Conservation (phyloP, 1,139 yeast species). For the Candida sp. region DNA sequence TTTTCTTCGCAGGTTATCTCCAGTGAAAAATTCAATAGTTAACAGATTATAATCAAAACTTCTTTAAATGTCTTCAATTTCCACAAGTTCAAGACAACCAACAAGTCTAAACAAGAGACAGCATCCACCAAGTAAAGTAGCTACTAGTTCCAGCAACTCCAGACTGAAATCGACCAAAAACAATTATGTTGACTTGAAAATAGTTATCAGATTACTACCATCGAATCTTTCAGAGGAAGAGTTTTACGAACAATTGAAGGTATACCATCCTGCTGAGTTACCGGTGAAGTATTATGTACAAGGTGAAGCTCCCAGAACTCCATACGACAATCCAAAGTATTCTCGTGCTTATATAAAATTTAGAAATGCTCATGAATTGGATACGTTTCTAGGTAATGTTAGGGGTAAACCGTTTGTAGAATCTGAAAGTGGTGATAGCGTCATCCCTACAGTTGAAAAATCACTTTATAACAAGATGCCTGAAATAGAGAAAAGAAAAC, state of each 20-base stretch:
- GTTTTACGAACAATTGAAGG: constrained; percentile 15
- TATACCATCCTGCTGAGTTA: constrained; percentile 10
- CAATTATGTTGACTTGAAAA: constrained; percentile 6
- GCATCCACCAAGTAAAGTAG: not conserved
- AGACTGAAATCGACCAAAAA: not conserved
- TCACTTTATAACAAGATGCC: constrained; percentile 24
- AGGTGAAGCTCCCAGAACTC: constrained; percentile 16
- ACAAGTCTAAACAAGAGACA: not conserved
- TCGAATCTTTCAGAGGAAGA: constrained; percentile 15
- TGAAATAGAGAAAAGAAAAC: not conserved
- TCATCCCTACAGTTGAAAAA: constrained; percentile 22
- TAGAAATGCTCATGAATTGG: constrained; percentile 10
- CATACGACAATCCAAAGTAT: constrained; percentile 23
- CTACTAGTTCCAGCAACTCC: not conserved
- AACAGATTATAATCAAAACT: not conserved
- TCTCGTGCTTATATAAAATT: constrained; percentile 28
- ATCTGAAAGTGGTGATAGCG: constrained; percentile 16
- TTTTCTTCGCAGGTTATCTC: not conserved
- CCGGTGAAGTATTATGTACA: constrained; percentile 14
- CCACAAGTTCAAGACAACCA: constrained; percentile 1
- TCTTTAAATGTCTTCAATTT: constrained; percentile 1
- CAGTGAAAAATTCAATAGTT: not conserved
- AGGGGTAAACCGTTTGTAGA: constrained; percentile 19
- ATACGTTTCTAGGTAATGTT: constrained; percentile 13
- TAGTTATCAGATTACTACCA: constrained; percentile 17